Evolutionary conservation across 805 yeast genomes (phyloP).

Genomic region (Komagataella kurtzmanii): DNA sequence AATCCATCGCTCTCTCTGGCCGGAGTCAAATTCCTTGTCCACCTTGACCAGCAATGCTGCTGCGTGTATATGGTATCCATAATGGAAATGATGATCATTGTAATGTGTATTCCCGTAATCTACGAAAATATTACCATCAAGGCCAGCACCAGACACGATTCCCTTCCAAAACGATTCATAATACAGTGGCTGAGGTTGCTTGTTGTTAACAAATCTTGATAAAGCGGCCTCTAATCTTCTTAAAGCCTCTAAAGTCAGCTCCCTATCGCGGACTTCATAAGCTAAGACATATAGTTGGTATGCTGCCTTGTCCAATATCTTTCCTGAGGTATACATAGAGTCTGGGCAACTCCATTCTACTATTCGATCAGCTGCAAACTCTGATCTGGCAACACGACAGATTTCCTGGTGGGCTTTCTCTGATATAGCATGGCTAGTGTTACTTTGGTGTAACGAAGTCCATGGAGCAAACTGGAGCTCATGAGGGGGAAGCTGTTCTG

Average conservation of each 20-base stretch:
- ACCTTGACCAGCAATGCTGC: slow-evolving; percentile 48
- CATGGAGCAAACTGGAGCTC: slow-evolving; percentile 41
- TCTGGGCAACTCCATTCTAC: slow-evolving; percentile 48
- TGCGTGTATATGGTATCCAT: slow-evolving; percentile 63
- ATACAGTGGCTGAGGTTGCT: slow-evolving; percentile 53
- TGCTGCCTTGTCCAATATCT: slow-evolving; percentile 76
- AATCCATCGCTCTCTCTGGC: not conserved
- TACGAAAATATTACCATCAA: slow-evolving; percentile 29
- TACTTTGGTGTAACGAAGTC: slow-evolving; percentile 23
- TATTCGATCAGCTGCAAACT: slow-evolving; percentile 38
- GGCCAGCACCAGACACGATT: slow-evolving; percentile 50
- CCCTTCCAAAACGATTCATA: slow-evolving; percentile 75
- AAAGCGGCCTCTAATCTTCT: slow-evolving; percentile 51
- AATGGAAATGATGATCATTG: slow-evolving; percentile 70
- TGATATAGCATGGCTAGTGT: slow-evolving; percentile 20
- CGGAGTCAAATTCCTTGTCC: slow-evolving; percentile 24
- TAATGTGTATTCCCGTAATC: slow-evolving; percentile 67
- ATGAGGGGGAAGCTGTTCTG: slow-evolving; percentile 12
- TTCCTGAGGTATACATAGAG: slow-evolving; percentile 83
- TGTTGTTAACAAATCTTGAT: slow-evolving; percentile 49
- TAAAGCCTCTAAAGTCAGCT: slow-evolving; percentile 36
- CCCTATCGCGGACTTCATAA: slow-evolving; percentile 43
- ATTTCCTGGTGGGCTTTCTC: slow-evolving; percentile 26
- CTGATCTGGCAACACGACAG: slow-evolving; percentile 33
- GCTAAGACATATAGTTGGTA: slow-evolving; percentile 62